phyloP scores from a whole-genome alignment of 768 basidiomycete genomes.

The Pleurotus pulmonarius region DNA sequence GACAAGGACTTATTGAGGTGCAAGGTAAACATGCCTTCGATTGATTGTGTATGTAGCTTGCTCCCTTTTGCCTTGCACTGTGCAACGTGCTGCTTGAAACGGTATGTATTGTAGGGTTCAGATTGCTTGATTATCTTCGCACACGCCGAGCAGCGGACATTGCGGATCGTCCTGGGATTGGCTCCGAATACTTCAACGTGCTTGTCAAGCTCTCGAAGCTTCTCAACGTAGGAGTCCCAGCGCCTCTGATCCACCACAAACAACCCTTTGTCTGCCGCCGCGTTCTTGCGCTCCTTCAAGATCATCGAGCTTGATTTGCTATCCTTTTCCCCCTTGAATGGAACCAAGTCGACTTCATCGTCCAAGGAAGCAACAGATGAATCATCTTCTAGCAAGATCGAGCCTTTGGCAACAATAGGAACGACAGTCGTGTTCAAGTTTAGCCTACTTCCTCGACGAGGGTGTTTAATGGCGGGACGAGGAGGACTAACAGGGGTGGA shows the following conservation, averaged over 20 bases:
- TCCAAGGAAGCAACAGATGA: too few relatives aligned
- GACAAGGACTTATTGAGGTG: background rate
- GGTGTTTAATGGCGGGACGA: too few relatives aligned
- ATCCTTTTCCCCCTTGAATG: background rate
- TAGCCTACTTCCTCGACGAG: too few relatives aligned
- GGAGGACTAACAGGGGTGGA: background rate
- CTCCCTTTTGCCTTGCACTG: background rate
- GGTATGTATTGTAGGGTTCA: background rate
- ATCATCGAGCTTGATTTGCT: too few relatives aligned
- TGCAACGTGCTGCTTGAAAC: background rate
- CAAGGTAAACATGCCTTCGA: background rate
- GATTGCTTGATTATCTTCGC: background rate
- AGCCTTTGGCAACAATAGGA: too few relatives aligned
- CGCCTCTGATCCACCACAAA: background rate
- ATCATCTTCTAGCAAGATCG: too few relatives aligned
- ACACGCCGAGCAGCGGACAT: background rate
- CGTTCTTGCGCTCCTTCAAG: background rate
- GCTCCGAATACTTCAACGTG: background rate
- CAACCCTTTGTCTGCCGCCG: background rate
- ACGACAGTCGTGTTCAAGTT: too few relatives aligned
- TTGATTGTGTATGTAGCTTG: background rate
- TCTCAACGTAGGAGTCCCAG: background rate
- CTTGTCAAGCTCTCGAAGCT: background rate
- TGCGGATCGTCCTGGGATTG: background rate
- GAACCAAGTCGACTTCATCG: background rate